phyloP scores from a whole-genome alignment of 2,329 filamentous ascomycete species.

The Sarocladium strictum region DNA sequence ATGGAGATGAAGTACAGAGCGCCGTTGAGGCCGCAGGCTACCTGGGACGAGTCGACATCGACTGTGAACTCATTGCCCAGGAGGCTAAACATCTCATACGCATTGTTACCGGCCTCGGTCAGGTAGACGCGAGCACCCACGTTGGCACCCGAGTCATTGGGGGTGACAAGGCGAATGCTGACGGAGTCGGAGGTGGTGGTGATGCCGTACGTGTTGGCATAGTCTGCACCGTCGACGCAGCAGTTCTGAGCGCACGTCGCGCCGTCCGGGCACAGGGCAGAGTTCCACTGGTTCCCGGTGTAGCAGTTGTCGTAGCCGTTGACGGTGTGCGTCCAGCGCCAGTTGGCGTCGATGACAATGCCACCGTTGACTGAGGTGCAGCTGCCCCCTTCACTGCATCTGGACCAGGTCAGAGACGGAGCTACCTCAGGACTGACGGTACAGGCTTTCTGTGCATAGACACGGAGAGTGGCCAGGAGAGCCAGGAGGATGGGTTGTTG shows the following conservation, averaged over 20 bases:
- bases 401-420: slow-evolving; percentile 46
- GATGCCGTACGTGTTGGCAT: slow-evolving; percentile 46
- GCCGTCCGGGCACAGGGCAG: slow-evolving; percentile 31
- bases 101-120: slow-evolving; percentile 5
- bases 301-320: slow-evolving; percentile 49
- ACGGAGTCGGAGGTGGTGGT: slow-evolving; percentile 44
- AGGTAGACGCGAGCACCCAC: slow-evolving; percentile 56
- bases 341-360: slow-evolving; percentile 54
- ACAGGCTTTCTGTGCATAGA: slow-evolving; percentile 46
- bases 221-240: slow-evolving; percentile 48
- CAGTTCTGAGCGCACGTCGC: slow-evolving; percentile 42
- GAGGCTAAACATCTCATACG: slow-evolving; percentile 54
- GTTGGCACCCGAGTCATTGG: slow-evolving; percentile 38
- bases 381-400: slow-evolving; percentile 41
- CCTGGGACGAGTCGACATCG: slow-evolving; percentile 57
- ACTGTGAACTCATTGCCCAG: slow-evolving; percentile 59
- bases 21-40: slow-evolving; percentile 60
- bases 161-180: slow-evolving; percentile 52
- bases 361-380: slow-evolving; percentile 44
- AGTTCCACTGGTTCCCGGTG: slow-evolving; percentile 44
- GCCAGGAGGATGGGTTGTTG: slow-evolving; percentile 11
- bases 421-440: slow-evolving; percentile 41
- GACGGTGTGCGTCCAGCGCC: slow-evolving; percentile 51
- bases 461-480: slow-evolving; percentile 19
- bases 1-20: slow-evolving; percentile 56